phyloP scores from a whole-genome alignment of 116 monocot genomes.

The Phalaenopsis hybrid region DNA sequence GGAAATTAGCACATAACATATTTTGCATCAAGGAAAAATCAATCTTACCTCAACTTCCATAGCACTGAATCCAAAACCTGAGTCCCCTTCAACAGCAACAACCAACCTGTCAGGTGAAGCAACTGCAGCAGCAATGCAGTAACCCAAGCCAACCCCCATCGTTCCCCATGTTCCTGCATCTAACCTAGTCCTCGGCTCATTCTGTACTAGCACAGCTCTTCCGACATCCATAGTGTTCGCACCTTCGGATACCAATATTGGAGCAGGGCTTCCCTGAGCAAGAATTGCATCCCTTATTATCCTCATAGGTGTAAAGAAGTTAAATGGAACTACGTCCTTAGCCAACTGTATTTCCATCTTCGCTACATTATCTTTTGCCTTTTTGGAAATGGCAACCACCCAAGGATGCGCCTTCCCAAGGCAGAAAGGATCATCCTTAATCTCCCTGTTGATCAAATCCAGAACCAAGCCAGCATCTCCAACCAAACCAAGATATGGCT shows the following conservation, averaged over 20 bases:
- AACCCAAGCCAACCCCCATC: slow-evolving; percentile 95
- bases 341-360: slow-evolving; percentile 76
- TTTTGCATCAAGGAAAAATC: background rate
- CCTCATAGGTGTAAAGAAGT: slow-evolving; percentile 87
- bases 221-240: slow-evolving; percentile 98
- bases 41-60: slow-evolving; percentile 91
- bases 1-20: background rate
- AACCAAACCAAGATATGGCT: slow-evolving; percentile 74
- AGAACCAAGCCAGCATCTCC: slow-evolving; percentile 69
- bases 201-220: slow-evolving; percentile 86
- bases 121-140: slow-evolving; percentile 91
- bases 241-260: slow-evolving; percentile 89
- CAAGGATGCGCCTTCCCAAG: slow-evolving; percentile 79
- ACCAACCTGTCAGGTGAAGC: slow-evolving; percentile 70
- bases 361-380: slow-evolving; percentile 65
- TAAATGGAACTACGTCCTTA: slow-evolving; percentile 82
- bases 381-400: slow-evolving; percentile 76
- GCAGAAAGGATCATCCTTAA: slow-evolving; percentile 87
- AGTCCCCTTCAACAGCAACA: slow-evolving; percentile 98
- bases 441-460: slow-evolving; percentile 64
- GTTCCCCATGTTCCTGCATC: slow-evolving; percentile 99
- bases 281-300: slow-evolving; percentile 90
- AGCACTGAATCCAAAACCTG: slow-evolving; percentile 93
- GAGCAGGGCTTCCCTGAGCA: slow-evolving; percentile 66
- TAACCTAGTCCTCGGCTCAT: slow-evolving; percentile 89